Conservation (phyloP, 2,329 filamentous ascomycete genomes). For the Aschersonia sp. region DNA sequence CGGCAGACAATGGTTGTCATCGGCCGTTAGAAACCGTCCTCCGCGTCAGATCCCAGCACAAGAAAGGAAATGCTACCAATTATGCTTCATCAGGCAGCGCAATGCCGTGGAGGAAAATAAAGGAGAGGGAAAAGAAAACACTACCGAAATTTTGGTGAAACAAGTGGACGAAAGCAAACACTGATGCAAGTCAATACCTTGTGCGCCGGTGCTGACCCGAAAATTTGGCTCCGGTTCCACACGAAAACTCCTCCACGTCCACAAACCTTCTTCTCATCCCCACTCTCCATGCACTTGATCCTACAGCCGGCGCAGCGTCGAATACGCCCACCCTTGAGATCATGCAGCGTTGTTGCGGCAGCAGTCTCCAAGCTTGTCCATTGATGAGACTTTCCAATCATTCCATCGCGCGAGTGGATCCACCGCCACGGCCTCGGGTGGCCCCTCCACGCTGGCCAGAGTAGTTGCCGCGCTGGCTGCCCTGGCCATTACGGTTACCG, state of each 20-base stretch:
- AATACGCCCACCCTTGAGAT: too few species aligned
- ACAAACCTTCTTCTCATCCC: not conserved
- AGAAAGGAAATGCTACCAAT: conserved; percentile 2
- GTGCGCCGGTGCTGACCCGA: conserved; percentile 8
- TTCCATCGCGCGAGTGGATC: not conserved
- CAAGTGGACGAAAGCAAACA: not conserved
- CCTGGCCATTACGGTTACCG: conserved; percentile 41
- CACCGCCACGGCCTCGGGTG: conserved; percentile 47
- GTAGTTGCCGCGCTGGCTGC: conserved; percentile 51
- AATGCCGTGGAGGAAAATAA: conserved; percentile 9
- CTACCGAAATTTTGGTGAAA: not conserved
- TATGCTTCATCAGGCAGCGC: conserved; percentile 6
- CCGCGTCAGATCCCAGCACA: not conserved
- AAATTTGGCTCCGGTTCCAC: conserved; percentile 17
- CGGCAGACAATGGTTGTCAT: not conserved
- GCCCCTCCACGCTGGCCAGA: conserved; percentile 53
- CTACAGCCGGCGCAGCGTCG: too few species aligned
- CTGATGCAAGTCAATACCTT: conserved; percentile 7
- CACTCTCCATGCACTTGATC: not conserved
- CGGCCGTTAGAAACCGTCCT: not conserved
- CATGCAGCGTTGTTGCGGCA: too few species aligned
- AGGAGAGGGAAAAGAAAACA: not conserved
- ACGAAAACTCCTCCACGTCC: conserved; percentile 8
- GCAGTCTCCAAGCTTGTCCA: too few species aligned
- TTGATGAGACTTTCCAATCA: not conserved